Percentiles rank a stretch among this genome's conserved stretches.
These are phyloP conservation scores for Auriscalpium vulgare DNA, from an alignment of 768 basidiomycete species.

Conservation along the genomic window DNA sequence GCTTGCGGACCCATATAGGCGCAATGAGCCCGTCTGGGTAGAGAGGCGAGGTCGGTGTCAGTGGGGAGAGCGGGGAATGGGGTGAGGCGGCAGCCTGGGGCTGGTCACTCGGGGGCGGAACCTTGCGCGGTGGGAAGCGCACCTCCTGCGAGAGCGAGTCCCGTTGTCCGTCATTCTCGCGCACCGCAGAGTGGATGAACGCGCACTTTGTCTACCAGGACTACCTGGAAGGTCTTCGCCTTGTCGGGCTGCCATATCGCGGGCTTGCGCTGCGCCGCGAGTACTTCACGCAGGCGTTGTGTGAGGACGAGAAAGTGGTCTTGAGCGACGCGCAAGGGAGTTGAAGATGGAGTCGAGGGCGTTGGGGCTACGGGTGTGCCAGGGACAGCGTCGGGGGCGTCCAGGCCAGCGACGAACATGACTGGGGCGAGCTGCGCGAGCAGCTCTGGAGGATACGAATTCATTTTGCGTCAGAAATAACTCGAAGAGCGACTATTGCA, in stretches of 20 bases:
- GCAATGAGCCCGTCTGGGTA: conserved; percentile 95
- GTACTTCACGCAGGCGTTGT: conserved; percentile 57
- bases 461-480: conserved; percentile 42
- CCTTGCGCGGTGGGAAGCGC: conserved; percentile 84
- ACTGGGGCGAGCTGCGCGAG: conserved; percentile 85
- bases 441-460: conserved; percentile 87
- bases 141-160: conserved; percentile 35
- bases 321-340: conserved; percentile 27
- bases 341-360: conserved; percentile 18
- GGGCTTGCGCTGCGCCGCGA: conserved; percentile 54
- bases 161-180: neutral
- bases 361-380: conserved; percentile 14
- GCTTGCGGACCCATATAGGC: conserved; percentile 97
- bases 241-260: conserved; percentile 71
- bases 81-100: conserved; percentile 35
- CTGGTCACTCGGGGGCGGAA: conserved; percentile 48
- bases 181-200: neutral
- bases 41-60: conserved; percentile 81
- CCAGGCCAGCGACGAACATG: conserved; percentile 91
- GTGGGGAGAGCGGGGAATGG: conserved; percentile 91
- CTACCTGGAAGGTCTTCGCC: conserved; percentile 67
- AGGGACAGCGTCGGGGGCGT: conserved; percentile 18
- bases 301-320: conserved; percentile 59
- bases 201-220: conserved; percentile 71
- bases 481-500: too few species aligned